Base-by-base conservation (phyloP, 129 eudicot genomes). In the Rutidosis leptorrhynchoides region DNA sequence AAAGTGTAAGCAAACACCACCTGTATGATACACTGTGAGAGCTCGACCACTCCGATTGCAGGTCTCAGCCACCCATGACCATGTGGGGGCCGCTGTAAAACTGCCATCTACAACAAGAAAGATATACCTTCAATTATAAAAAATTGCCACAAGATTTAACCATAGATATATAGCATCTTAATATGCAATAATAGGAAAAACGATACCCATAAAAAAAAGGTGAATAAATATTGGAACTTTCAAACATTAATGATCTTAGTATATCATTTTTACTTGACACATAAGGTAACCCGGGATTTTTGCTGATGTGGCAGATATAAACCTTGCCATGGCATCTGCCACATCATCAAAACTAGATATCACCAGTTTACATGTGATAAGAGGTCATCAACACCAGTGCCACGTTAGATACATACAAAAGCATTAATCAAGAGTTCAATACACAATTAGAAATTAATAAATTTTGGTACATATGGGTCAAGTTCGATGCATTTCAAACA, bases 41-140 rank as follows among this genome's bases (percentile, higher is more conserved):
- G 95, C 86, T 92, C 98, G 54, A 92, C 85, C 61, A 88, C 98
- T 57, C 98, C 98, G 43, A 85, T 84, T 70, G 98, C 98, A 71
- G 98, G 98, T 67, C 96, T 85, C 55, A 92, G 85, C 98, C 98
- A 92, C 55, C 98, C 96, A 59, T 92, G 89, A n/a, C 96, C 98
- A 74, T 85, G 95, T 28, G 87, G 81, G n/a, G 91, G 80, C 65
- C 96, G 96, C 46, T 95, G 98, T 69, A 92, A 71, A 58, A 88
- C 67, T 46, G 98, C 96, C 91, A 92, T 88, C 98, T 92, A 83
- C 77, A 78, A 60, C 62, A 62, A 72, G 26, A 25, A 65, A 70
- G 22, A 40, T 58, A 46, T 37, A 23, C 6, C 59, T 22, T 63
- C 14, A 7, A 27, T 56, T 35, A 12, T 56, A 6, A 56, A 23